Evolutionary conservation across 805 yeast species (phyloP).

Genomic region (Candida patagonica): DNA sequence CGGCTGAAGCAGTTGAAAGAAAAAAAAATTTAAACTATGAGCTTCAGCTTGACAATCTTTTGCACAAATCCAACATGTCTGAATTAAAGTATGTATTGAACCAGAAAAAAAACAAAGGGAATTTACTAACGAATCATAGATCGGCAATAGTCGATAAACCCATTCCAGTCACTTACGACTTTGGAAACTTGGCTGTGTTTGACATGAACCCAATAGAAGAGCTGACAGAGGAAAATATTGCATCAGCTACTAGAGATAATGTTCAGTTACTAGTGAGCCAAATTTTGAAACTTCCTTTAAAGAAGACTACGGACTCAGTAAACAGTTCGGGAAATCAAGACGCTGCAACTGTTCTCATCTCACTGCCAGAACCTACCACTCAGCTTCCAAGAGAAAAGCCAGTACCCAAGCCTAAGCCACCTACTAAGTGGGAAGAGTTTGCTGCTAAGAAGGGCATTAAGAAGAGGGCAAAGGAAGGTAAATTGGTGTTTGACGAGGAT

Average conservation of each 20-base stretch:
- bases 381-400: constrained; percentile 91
- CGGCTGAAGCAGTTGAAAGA: no score
- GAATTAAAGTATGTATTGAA: constrained; percentile 3
- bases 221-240: constrained; percentile 55
- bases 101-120: neutral
- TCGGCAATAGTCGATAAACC: constrained; percentile 59
- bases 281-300: constrained; percentile 78
- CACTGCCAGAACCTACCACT: constrained; percentile 75
- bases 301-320: constrained; percentile 69
- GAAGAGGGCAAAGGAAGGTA: constrained; percentile 83
- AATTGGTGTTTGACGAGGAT: constrained; percentile 81
- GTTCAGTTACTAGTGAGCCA: constrained; percentile 88
- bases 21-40: no score
- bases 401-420: constrained; percentile 83
- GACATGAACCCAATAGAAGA: constrained; percentile 81
- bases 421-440: constrained; percentile 94
- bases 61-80: neutral
- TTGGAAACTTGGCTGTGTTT: constrained; percentile 84
- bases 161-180: constrained; percentile 80
- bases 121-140: constrained; percentile 4
- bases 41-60: no score
- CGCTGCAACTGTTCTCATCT: constrained; percentile 72
- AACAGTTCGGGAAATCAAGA: constrained; percentile 44
- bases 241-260: constrained; percentile 74
- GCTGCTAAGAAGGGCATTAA: constrained; percentile 93